Conservation (phyloP, 2,329 filamentous ascomycete species). For the Colletotrichum eremochloae region DNA sequence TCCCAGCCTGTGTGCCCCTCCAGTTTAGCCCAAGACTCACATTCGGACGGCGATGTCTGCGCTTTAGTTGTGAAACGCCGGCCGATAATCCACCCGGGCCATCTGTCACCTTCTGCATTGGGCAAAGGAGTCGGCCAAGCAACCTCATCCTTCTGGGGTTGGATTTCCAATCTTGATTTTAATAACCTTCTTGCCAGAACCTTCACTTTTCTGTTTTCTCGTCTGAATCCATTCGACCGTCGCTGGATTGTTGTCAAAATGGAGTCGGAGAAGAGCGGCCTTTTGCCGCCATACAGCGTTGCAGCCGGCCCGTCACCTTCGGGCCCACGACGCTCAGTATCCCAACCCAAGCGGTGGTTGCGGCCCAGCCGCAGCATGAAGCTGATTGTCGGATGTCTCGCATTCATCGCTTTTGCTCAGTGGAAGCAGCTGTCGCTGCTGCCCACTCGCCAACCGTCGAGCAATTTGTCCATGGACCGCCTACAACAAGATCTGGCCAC, state of each 20-base stretch:
- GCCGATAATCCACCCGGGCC: conserved; percentile 36
- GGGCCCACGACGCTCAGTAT: conserved; percentile 23
- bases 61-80: conserved; percentile 33
- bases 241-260: conserved; percentile 12
- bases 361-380: conserved; percentile 40
- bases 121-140: conserved; percentile 26
- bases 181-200: conserved; percentile 1
- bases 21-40: conserved; percentile 15
- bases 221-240: conserved; percentile 9
- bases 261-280: conserved; percentile 55
- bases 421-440: conserved; percentile 56
- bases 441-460: conserved; percentile 39
- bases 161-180: conserved; percentile 10
- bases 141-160: conserved; percentile 21
- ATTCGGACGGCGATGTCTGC: conserved; percentile 27
- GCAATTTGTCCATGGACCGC: conserved; percentile 63
- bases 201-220: not conserved
- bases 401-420: conserved; percentile 64
- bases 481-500: conserved; percentile 67
- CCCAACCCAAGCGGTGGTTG: conserved; percentile 24
- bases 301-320: conserved; percentile 45
- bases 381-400: conserved; percentile 60
- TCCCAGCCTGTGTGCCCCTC: conserved; percentile 18
- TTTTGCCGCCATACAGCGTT: conserved; percentile 60
- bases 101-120: conserved; percentile 37